These are phyloP conservation scores for Smallanthus sonchifolius DNA, from an alignment of 129 eudicot genomes.

Conservation along the genomic window DNA sequence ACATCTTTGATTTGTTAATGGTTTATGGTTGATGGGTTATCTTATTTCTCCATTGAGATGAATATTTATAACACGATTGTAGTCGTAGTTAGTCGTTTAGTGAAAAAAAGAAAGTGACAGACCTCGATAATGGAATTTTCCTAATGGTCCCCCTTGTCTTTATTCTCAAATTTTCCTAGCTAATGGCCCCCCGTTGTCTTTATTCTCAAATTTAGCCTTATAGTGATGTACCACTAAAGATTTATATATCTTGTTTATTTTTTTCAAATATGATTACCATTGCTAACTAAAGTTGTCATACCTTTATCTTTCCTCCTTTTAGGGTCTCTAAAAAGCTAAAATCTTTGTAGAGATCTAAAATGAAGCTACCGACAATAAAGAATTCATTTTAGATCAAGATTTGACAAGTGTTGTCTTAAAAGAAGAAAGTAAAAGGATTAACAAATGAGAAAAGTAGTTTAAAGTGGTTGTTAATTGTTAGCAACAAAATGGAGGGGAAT, in stretches of 20 bases:
- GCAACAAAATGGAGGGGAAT: conserved; percentile 32
- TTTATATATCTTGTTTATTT: conserved; percentile 30
- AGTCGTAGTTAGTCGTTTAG: conserved; percentile 21
- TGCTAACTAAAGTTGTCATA: conserved; percentile 24
- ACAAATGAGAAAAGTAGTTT: conserved; percentile 15
- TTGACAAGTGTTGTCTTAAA: neutral
- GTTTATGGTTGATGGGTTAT: conserved; percentile 16
- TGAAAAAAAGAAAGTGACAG: conserved; percentile 13
- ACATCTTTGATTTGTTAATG: conserved; percentile 23
- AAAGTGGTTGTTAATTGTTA: conserved; percentile 17
- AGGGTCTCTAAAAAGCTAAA: conserved; percentile 24
- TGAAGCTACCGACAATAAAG: conserved; percentile 15
- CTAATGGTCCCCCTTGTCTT: conserved; percentile 49
- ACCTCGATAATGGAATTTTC: conserved; percentile 39
- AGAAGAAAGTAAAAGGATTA: conserved; percentile 1
- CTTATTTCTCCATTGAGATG: conserved; percentile 5
- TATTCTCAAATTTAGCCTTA: conserved; percentile 35
- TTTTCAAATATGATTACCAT: conserved; percentile 22
- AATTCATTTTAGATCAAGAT: conserved; percentile 5
- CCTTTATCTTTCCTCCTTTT: conserved; percentile 20
- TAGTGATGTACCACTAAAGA: conserved; percentile 38
- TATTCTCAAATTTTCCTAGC: conserved; percentile 38
- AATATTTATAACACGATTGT: conserved; percentile 7
- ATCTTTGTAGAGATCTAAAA: conserved; percentile 21
- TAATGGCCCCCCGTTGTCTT: conserved; percentile 40